Evolutionary conservation across 2,329 filamentous ascomycete species (phyloP).

Genomic region (Verticillium dahliae): DNA sequence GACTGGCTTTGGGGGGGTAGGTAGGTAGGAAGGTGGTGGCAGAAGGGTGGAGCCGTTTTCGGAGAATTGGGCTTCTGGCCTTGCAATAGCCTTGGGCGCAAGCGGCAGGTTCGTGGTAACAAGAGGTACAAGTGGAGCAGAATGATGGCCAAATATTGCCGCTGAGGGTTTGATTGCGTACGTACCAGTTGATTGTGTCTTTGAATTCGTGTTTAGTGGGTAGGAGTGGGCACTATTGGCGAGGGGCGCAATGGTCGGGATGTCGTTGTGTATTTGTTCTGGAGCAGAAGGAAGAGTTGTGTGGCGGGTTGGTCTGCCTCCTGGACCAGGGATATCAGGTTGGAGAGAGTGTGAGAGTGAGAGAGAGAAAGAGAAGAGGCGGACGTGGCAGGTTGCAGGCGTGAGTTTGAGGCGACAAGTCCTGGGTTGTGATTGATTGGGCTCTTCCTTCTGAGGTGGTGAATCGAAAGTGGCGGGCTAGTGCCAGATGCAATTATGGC

Average conservation of each 20-base stretch:
- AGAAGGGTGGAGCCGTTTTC: not conserved
- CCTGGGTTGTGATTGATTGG: not conserved
- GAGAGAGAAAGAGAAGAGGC: not conserved
- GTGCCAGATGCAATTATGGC: not conserved
- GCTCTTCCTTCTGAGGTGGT: not conserved
- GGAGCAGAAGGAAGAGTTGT: not conserved
- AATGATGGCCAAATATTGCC: not conserved
- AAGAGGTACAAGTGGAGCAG: not conserved
- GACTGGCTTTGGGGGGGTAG: not conserved
- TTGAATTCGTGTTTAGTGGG: not conserved
- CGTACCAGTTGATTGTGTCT: conserved; percentile 5
- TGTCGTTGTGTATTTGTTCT: not conserved
- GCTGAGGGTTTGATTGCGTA: conserved; percentile 1
- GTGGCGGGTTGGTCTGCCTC: not conserved
- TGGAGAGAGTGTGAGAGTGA: not conserved
- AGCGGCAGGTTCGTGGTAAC: not conserved
- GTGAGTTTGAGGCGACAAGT: not conserved
- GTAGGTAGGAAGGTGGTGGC: not conserved
- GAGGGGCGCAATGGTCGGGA: not conserved
- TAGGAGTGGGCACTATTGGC: not conserved
- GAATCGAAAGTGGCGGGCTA: not conserved
- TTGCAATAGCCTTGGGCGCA: not conserved
- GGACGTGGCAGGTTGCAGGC: not conserved
- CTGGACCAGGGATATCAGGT: not conserved
- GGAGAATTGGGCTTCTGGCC: not conserved